These are phyloP conservation scores for Cercophora sp. DNA, from an alignment of 495 filamentous ascomycete genomes.

Conservation along the genomic window DNA sequence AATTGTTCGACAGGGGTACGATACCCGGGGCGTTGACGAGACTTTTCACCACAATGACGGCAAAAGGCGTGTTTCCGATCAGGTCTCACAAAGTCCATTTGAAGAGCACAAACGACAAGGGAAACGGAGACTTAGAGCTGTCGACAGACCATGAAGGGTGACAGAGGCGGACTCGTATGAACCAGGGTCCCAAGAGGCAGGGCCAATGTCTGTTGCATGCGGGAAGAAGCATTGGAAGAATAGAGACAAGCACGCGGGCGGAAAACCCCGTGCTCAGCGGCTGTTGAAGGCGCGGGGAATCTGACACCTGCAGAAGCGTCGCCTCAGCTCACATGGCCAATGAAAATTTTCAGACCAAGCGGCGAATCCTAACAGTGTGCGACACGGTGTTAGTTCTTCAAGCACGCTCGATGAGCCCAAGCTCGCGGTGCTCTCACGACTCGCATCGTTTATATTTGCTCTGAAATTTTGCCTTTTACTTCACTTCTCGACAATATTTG, in stretches of 20 bases:
- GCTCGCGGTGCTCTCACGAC: too few species aligned
- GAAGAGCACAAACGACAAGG: conserved; percentile 9
- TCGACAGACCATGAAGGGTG: conserved; percentile 5
- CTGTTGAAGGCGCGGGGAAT: conserved; percentile 3
- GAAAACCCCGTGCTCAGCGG: conserved; percentile 3
- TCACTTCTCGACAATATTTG: too few species aligned
- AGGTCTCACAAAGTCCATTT: background rate
- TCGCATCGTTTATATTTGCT: too few species aligned
- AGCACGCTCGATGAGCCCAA: too few species aligned
- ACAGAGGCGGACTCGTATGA: conserved; percentile 18
- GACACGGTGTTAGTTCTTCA: conserved; percentile 20
- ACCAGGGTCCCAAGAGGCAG: background rate
- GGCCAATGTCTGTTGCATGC: conserved; percentile 8
- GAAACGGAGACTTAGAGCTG: background rate
- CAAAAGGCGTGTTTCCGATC: conserved; percentile 21
- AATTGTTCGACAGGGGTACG: background rate
- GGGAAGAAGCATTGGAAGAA: conserved; percentile 13
- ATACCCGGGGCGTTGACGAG: conserved; percentile 20
- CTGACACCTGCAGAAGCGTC: conserved; percentile 5
- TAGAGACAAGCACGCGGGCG: conserved; percentile 13
- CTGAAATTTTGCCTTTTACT: too few species aligned
- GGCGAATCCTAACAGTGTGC: conserved; percentile 19
- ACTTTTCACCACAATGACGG: conserved; percentile 28
- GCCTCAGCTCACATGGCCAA: conserved; percentile 28
- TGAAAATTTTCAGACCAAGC: conserved; percentile 19